These are phyloP conservation scores for Glarea lozoyensis DNA, from an alignment of 495 filamentous ascomycete genomes.

Conservation along the genomic window DNA sequence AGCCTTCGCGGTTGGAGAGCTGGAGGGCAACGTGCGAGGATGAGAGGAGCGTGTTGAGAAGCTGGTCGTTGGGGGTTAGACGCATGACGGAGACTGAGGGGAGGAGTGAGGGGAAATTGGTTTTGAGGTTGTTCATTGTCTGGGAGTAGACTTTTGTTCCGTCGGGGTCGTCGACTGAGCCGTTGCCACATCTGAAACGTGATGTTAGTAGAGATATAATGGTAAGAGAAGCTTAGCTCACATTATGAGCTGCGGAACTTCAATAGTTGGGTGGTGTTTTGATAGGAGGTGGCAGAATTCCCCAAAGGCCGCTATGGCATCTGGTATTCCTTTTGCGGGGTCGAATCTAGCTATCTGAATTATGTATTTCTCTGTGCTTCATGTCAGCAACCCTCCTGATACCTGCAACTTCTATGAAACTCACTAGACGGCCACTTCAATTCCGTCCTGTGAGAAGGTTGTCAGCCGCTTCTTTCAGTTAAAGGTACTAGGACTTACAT, in stretches of 20 bases:
- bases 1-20: constrained; percentile 74
- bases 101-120: constrained; percentile 36
- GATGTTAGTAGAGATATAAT: neutral
- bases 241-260: constrained; percentile 67
- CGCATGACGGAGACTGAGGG: constrained; percentile 66
- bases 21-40: constrained; percentile 68
- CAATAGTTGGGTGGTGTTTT: constrained; percentile 21
- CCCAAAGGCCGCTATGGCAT: constrained; percentile 69
- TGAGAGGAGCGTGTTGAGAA: constrained; percentile 72
- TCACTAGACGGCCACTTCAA: constrained; percentile 58
- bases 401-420: constrained; percentile 19
- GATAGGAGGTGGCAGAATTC: constrained; percentile 57
- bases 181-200: constrained; percentile 56
- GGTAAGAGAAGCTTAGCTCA: constrained; percentile 13
- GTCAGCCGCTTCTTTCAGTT: constrained; percentile 4
- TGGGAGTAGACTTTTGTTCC: constrained; percentile 64
- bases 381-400: neutral
- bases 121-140: constrained; percentile 57
- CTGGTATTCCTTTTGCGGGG: constrained; percentile 76
- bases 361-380: constrained; percentile 48
- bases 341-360: constrained; percentile 82
- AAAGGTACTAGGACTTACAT: constrained; percentile 33
- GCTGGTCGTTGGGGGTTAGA: constrained; percentile 68
- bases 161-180: constrained; percentile 81
- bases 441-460: constrained; percentile 37